Evolutionary conservation across 2,329 filamentous ascomycete genomes (phyloP).

Genomic region (Metarhizium sp.): DNA sequence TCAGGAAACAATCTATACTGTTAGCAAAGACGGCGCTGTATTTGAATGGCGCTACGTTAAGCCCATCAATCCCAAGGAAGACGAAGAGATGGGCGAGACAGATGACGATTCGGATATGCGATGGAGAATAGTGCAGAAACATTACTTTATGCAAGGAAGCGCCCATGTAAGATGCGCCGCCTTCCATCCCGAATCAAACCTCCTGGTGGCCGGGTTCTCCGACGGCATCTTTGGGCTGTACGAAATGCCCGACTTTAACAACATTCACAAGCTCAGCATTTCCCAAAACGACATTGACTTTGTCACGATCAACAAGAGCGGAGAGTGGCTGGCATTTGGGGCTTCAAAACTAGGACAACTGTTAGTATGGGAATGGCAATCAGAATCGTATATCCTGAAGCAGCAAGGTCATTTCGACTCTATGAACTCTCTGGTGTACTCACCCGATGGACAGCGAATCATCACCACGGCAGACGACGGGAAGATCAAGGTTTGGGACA

Average conservation of each 20-base stretch:
- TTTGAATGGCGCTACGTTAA: conserved; percentile 85
- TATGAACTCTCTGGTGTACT: conserved; percentile 88
- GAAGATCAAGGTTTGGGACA: conserved; percentile 98
- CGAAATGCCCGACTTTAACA: conserved; percentile 91
- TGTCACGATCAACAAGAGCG: conserved; percentile 86
- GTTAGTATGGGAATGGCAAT: conserved; percentile 99
- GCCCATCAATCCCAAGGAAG: conserved; percentile 46
- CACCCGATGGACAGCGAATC: conserved; percentile 85
- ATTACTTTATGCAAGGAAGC: conserved; percentile 90
- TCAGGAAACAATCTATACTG: conserved; percentile 91
- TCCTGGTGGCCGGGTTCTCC: conserved; percentile 95
- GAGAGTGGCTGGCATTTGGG: conserved; percentile 95
- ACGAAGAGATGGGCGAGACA: conserved; percentile 51
- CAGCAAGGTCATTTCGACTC: conserved; percentile 96
- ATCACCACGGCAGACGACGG: conserved; percentile 94
- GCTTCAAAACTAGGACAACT: conserved; percentile 91
- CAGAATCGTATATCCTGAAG: conserved; percentile 96
- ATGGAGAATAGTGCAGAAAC: conserved; percentile 84
- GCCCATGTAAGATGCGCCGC: conserved; percentile 83
- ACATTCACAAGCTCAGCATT: conserved; percentile 87
- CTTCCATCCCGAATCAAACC: conserved; percentile 75
- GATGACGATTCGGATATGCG: conserved; percentile 57
- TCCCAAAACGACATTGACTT: conserved; percentile 95
- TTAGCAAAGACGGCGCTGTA: conserved; percentile 94
- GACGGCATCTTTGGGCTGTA: conserved; percentile 91